Evolutionary conservation across 1,284 basidiomycete species (phyloP).

Genomic region (Cutaneotrichosporon curvatum): DNA sequence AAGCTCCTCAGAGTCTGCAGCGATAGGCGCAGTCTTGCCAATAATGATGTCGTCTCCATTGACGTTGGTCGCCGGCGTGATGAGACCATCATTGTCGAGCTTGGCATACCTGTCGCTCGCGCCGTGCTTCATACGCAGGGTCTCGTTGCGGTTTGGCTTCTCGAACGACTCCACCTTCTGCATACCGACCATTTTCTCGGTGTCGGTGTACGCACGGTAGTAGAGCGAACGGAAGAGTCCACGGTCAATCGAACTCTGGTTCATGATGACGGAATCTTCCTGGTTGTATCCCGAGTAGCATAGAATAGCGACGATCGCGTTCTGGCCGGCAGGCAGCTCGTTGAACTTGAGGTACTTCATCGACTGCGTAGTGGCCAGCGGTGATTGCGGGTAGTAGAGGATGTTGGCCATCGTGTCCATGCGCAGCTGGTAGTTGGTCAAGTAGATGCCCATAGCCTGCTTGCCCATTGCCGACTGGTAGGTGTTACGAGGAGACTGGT

Average conservation of each 20-base stretch:
- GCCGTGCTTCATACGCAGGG: slow-evolving; percentile 93
- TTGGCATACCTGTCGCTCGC: slow-evolving; percentile 79
- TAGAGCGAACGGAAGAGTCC: slow-evolving; percentile 98
- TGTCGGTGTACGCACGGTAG: slow-evolving; percentile 95
- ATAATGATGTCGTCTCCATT: slow-evolving; percentile 98
- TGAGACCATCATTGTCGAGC: slow-evolving; percentile 89
- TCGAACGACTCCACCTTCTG: slow-evolving; percentile 93
- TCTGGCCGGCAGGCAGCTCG: slow-evolving; percentile 94
- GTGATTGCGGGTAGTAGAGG: slow-evolving; percentile 97
- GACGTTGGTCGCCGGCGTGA: slow-evolving; percentile 91
- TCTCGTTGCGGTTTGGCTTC: slow-evolving; percentile 88
- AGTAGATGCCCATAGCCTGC: slow-evolving; percentile 97
- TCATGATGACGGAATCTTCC: slow-evolving; percentile 99
- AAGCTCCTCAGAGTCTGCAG: slow-evolving; percentile 92
- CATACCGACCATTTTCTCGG: slow-evolving; percentile 94
- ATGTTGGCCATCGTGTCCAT: slow-evolving; percentile 99
- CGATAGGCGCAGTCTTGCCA: slow-evolving; percentile 96
- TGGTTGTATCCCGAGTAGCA: slow-evolving; percentile 99
- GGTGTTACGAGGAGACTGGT: slow-evolving; percentile 97
- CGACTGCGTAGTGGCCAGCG: slow-evolving; percentile 92
- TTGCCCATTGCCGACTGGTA: slow-evolving; percentile 99
- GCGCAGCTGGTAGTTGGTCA: slow-evolving; percentile 94
- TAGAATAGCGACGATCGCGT: slow-evolving; percentile 95
- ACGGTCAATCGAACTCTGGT: slow-evolving; percentile 95
- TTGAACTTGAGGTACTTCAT: slow-evolving; percentile 99